Conservation (phyloP, 2,329 filamentous ascomycete species). For the Aspergillus sp. region DNA sequence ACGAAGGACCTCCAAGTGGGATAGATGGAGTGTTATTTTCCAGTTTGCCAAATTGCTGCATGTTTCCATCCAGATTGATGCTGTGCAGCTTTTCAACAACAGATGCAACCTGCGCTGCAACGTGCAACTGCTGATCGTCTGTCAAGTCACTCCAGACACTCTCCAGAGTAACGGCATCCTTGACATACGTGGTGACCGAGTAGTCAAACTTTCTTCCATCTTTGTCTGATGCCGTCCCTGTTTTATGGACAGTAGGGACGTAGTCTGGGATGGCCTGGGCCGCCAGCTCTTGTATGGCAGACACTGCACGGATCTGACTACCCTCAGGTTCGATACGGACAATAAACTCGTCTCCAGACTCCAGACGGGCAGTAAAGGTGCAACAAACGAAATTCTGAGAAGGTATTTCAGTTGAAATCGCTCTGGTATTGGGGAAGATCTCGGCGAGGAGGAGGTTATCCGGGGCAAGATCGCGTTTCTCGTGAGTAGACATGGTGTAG, state of each 20-base stretch:
- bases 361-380: not conserved
- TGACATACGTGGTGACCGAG: not conserved
- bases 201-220: not conserved
- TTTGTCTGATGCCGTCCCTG: not conserved
- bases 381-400: not conserved
- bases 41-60: not conserved
- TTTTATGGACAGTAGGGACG: not conserved
- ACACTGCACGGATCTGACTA: not conserved
- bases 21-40: not conserved
- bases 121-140: not conserved
- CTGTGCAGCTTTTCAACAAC: not conserved
- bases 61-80: not conserved
- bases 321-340: not conserved
- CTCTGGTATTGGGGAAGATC: not conserved
- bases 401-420: not conserved
- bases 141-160: not conserved
- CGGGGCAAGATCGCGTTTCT: not conserved
- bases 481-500: no score
- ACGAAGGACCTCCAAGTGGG: no score
- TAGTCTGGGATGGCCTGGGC: not conserved
- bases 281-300: not conserved
- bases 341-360: not conserved
- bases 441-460: not conserved
- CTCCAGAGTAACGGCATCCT: not conserved
- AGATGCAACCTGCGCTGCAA: not conserved